Evolutionary conservation across 805 yeast species (phyloP), one percentile per base, ranked within the genome.

Genomic region (Diddensiella transvaalensis): DNA sequence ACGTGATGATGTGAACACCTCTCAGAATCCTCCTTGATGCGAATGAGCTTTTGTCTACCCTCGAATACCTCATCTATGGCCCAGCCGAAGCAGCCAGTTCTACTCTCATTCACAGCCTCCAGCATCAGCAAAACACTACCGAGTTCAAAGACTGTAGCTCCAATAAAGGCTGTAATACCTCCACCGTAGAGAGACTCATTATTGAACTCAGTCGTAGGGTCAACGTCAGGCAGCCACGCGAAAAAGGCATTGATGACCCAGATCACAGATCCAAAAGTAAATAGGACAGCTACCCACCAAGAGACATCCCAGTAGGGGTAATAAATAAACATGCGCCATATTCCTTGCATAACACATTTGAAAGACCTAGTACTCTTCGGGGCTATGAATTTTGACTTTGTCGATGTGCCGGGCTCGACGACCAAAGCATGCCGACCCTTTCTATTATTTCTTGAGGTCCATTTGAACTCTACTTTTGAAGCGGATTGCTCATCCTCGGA

Each of bases 191-290:
- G 22, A 17, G 40, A n/a, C 26, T 51, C 54, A 24, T 30, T 44
- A 17, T 40, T 6, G 40, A 51, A 51, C 18, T 40, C 39, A 11
- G 52, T 40, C 3, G 22, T 13, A n/a, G 53, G 54, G 37, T 30
- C 52, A 35, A 17, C 35, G 10, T 29, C 10, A 13, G 54, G 54
- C 3, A 51, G 37, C 54, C 54, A 51, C n/a, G 45, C 36, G 44
- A 51, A 51, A 23, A 51, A 51, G 5, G 49, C 48, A 29, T 51
- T 51, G 29, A 51, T 51, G 15, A 51, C 53, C 54, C 54, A 51
- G 10, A 51, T 40, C 15, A 49, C 46, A 13, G 54, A 51, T 19
- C 54, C 54, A 21, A 39, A 15, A 3, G 53, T 50, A 40, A 51
- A 51, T 3, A 44, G 10, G 4, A 30, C 29, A 3, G 54, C 54